phyloP scores from a whole-genome alignment of 2,329 filamentous ascomycete genomes.

The Exutisphaerella laricina region DNA sequence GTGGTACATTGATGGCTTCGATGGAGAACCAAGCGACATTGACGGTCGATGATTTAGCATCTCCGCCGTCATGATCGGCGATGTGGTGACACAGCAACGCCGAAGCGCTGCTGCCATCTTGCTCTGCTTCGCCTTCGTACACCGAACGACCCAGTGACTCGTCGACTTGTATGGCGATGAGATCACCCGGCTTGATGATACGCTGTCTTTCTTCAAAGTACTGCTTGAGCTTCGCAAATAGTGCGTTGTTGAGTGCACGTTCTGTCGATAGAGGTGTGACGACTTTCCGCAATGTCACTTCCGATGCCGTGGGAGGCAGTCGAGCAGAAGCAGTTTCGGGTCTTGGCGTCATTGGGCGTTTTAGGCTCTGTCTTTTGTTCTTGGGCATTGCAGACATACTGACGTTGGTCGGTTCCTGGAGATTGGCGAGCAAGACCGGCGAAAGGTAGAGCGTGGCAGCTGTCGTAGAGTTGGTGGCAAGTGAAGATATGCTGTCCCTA shows the following conservation, averaged over 20 bases:
- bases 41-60: slow-evolving; percentile 4
- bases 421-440: slow-evolving; percentile 78
- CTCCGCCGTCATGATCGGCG: slow-evolving; percentile 44
- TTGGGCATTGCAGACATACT: slow-evolving; percentile 62
- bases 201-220: slow-evolving; percentile 81
- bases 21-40: slow-evolving; percentile 89
- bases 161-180: slow-evolving; percentile 85
- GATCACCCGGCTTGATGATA: slow-evolving; percentile 77
- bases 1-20: slow-evolving; percentile 58
- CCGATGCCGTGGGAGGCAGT: slow-evolving; percentile 58
- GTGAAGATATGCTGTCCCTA: slow-evolving; percentile 51
- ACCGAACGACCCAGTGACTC: slow-evolving; percentile 75
- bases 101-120: slow-evolving; percentile 56
- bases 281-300: slow-evolving; percentile 83
- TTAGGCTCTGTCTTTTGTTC: slow-evolving; percentile 36
- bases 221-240: slow-evolving; percentile 79
- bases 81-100: slow-evolving; percentile 39
- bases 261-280: slow-evolving; percentile 86
- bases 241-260: slow-evolving; percentile 72
- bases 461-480: slow-evolving; percentile 42
- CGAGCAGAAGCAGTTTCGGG: slow-evolving; percentile 37
- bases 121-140: slow-evolving; percentile 63
- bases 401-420: slow-evolving; percentile 72
- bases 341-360: slow-evolving; percentile 31
- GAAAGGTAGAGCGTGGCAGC: slow-evolving; percentile 70